Evolutionary conservation across 2,329 filamentous ascomycete species (phyloP), one percentile per base, ranked within the genome.

Genomic region (Fusarium musae): DNA sequence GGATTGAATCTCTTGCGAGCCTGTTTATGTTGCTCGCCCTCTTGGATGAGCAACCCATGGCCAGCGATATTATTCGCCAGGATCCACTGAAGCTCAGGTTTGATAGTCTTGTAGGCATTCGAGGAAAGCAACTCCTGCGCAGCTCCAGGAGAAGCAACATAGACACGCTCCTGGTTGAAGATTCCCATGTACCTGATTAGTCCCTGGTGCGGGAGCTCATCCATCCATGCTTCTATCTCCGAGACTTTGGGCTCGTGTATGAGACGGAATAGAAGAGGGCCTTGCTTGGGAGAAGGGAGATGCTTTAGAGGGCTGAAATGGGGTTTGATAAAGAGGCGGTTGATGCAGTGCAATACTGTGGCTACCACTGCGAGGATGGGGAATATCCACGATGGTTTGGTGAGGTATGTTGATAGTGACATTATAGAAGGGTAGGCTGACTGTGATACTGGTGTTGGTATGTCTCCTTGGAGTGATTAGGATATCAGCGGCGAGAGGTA

Each of bases 101-200:
- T 57, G 3, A 44, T 30, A 26, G 8, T 19, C 16, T 32, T 32
- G 53, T 57, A 57, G 4, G 39, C 37, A n/a, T 57, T 44, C 0
- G 39, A 21, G 0, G 40, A 44, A 2, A 57, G 16, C 6, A 57
- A 42, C 9, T 57, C 39, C 13, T 57, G 53, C 0, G 28, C 39
- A 0, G 6, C n/a, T 6, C 34, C n/a, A 19, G 53, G 28, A 0
- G 21, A 34, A 3, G 39, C 28, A 0, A 57, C 30, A 0, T 21
- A 44, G 28, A 57, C 44, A 3, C 53, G 53, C 4, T 57, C 53
- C 9, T 57, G 28, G 2, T 57, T 57, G n/a, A 57, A 57, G 21
- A 44, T 28, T 0, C 53, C 53, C 28, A 44, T 30, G 21, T 57
- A 57, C 12, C 53, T 44, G 28, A 57, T 57, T 6, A 57, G 17